These are phyloP conservation scores for Melastoma candidum DNA, from an alignment of 441 rosid genomes.

Conservation along the genomic window DNA sequence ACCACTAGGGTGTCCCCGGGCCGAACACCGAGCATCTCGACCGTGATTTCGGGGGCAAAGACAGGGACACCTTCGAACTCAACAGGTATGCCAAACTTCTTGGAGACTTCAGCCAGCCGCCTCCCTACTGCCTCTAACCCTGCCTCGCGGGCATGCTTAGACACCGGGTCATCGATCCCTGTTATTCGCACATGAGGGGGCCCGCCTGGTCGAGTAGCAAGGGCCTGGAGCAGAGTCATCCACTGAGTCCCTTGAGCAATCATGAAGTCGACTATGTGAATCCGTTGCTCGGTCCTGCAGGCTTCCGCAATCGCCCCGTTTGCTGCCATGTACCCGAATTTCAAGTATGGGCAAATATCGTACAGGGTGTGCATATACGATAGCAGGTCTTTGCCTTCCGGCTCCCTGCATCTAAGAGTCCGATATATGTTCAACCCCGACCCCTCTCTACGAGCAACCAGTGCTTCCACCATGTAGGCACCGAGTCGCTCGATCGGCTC, in stretches of 20 bases:
- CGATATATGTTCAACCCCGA: constrained; percentile 61
- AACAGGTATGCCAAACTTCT: constrained; percentile 48
- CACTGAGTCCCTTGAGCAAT: constrained; percentile 83
- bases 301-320: constrained; percentile 92
- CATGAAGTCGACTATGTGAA: constrained; percentile 82
- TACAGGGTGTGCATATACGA: constrained; percentile 63
- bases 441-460: constrained; percentile 60
- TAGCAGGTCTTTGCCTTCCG: constrained; percentile 66
- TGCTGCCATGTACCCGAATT: constrained; percentile 92
- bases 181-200: constrained; percentile 73
- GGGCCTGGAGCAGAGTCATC: constrained; percentile 76
- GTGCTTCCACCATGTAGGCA: constrained; percentile 76
- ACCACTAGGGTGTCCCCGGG: constrained; percentile 72
- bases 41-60: constrained; percentile 40
- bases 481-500: constrained; percentile 81
- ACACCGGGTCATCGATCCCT: constrained; percentile 60
- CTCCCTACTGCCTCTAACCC: constrained; percentile 49
- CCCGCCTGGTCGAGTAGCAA: constrained; percentile 70
- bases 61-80: constrained; percentile 58
- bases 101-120: constrained; percentile 40
- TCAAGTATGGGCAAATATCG: constrained; percentile 83
- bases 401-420: constrained; percentile 59
- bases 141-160: constrained; percentile 49
- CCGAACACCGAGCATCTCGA: constrained; percentile 50
- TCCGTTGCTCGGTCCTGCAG: constrained; percentile 53